A percentile compares a stretch with the other conserved stretches of the same genome.
phyloP scores from a whole-genome alignment of 192 early-diverging fungal genomes.

The Linnemannia elongata region DNA sequence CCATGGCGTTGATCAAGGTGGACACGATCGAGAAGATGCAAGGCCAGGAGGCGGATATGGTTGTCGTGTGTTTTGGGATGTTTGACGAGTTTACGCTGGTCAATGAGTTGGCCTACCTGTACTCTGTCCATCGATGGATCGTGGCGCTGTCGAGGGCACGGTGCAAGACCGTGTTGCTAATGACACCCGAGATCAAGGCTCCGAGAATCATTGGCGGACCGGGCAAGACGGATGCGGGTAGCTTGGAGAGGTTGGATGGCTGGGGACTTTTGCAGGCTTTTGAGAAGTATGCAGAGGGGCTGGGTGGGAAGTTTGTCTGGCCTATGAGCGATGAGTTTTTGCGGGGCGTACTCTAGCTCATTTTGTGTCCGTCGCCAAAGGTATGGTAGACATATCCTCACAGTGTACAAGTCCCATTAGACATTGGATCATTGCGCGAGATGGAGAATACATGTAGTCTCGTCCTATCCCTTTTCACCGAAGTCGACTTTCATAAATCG shows the following conservation, averaged over 20 bases:
- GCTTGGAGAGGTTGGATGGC: conserved; percentile 33
- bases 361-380: neutral
- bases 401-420: too few species aligned
- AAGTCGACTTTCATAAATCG: too few species aligned
- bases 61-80: conserved; percentile 71
- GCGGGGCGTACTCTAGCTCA: neutral
- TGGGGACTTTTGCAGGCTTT: conserved; percentile 43
- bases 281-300: conserved; percentile 24
- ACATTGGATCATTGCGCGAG: too few species aligned
- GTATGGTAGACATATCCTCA: too few species aligned
- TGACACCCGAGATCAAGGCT: conserved; percentile 38
- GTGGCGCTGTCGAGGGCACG: conserved; percentile 61
- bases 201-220: conserved; percentile 39
- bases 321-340: conserved; percentile 28
- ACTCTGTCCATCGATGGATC: conserved; percentile 62
- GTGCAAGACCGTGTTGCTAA: conserved; percentile 56
- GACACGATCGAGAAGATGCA: conserved; percentile 70
- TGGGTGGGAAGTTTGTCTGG: conserved; percentile 36
- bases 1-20: conserved; percentile 45
- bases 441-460: too few species aligned
- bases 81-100: conserved; percentile 38
- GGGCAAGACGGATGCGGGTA: conserved; percentile 20
- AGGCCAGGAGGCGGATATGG: conserved; percentile 70
- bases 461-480: too few species aligned
- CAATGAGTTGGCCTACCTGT: conserved; percentile 53